These are phyloP conservation scores for Aspergillus luchuensis DNA, from an alignment of 2,329 filamentous ascomycete genomes.

Conservation along the genomic window DNA sequence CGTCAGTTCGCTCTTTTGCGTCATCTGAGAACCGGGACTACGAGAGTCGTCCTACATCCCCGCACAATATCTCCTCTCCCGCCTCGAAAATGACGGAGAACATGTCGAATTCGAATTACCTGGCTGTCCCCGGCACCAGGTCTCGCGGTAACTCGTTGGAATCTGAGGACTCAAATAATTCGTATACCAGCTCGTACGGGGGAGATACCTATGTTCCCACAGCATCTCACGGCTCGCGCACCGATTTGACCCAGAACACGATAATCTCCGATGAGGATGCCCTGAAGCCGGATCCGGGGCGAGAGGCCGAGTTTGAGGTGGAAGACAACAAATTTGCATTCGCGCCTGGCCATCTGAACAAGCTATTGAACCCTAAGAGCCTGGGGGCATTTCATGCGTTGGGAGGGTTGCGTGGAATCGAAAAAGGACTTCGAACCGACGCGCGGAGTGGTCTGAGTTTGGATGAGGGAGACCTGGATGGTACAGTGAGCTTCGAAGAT, in stretches of 20 bases:
- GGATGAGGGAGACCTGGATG: constrained; percentile 67
- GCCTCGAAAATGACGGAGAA: constrained; percentile 54
- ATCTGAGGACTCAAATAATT: constrained; percentile 59
- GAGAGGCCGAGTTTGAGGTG: constrained; percentile 68
- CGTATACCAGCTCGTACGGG: constrained; percentile 53
- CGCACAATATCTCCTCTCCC: constrained; percentile 68
- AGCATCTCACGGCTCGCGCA: constrained; percentile 46
- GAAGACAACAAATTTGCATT: constrained; percentile 72
- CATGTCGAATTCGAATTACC: constrained; percentile 56
- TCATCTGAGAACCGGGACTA: constrained; percentile 60
- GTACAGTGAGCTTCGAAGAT: constrained; percentile 69
- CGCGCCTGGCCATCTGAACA: constrained; percentile 71
- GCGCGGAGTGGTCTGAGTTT: constrained; percentile 65
- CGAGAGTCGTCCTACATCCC: constrained; percentile 65
- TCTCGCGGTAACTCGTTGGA: constrained; percentile 67
- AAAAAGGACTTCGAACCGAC: constrained; percentile 71
- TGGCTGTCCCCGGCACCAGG: constrained; percentile 64
- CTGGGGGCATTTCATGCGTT: constrained; percentile 73
- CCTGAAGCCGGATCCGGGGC: constrained; percentile 69
- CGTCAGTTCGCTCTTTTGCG: constrained; percentile 56
- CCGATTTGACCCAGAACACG: constrained; percentile 47
- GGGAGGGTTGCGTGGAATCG: constrained; percentile 71
- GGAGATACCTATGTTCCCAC: constrained; percentile 56
- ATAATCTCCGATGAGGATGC: constrained; percentile 64
- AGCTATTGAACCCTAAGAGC: constrained; percentile 79